These are phyloP conservation scores for Fusarium virguliforme DNA, from an alignment of 2,329 filamentous ascomycete genomes.

Conservation along the genomic window DNA sequence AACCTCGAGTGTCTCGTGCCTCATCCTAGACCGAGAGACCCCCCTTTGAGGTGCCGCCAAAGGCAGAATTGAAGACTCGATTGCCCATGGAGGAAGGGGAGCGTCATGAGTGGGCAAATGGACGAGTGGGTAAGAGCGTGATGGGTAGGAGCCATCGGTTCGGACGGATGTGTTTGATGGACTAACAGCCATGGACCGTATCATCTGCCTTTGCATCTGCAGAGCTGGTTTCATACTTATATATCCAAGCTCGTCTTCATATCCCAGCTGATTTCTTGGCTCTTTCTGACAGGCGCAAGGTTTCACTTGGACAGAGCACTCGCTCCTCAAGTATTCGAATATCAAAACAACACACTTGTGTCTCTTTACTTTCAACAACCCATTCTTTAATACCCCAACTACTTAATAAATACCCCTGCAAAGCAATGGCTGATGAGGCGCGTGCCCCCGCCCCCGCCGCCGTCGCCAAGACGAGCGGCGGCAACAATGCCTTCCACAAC, in stretches of 20 bases:
- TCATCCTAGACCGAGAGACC: constrained; percentile 35
- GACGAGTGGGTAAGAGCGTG: constrained; percentile 7
- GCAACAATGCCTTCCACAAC: constrained; percentile 82
- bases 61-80: constrained; percentile 16
- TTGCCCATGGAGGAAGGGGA: constrained; percentile 10
- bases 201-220: not conserved
- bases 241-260: constrained; percentile 26
- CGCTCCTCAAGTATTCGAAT: constrained; percentile 22
- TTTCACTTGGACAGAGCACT: constrained; percentile 25
- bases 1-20: constrained; percentile 37
- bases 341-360: constrained; percentile 5
- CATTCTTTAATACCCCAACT: not conserved
- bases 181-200: not conserved
- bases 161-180: constrained; percentile 30
- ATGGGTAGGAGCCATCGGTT: constrained; percentile 32
- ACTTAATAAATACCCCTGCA: not conserved
- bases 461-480: constrained; percentile 69
- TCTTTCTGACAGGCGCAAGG: constrained; percentile 30
- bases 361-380: not conserved
- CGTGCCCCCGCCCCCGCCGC: constrained; percentile 25
- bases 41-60: not conserved
- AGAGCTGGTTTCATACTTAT: constrained; percentile 27
- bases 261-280: constrained; percentile 23
- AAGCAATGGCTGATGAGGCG: constrained; percentile 38
- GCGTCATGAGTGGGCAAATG: constrained; percentile 24